These are phyloP conservation scores for Pyricularia pennisetigena DNA, from an alignment of 2,329 filamentous ascomycete genomes.

Conservation along the genomic window DNA sequence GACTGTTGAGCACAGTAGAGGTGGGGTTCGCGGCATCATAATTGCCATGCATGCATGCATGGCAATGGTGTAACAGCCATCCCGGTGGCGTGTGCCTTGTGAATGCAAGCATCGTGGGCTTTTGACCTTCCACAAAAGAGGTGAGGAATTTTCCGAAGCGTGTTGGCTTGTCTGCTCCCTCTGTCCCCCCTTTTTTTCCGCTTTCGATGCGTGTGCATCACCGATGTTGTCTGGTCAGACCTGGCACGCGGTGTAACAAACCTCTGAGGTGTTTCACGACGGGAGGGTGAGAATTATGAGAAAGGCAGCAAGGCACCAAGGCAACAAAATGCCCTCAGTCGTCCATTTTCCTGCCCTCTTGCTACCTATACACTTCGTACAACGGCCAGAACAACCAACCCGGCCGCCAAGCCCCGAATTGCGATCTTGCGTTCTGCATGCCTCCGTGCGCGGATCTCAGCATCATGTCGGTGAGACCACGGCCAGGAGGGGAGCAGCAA, in stretches of 20 bases:
- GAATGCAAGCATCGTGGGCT: slow-evolving; percentile 2
- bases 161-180: not conserved
- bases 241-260: not conserved
- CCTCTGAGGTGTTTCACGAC: not conserved
- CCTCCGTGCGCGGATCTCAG: slow-evolving; percentile 1
- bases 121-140: not conserved
- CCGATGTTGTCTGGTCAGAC: not conserved
- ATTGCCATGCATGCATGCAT: not conserved
- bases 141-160: slow-evolving; percentile 1
- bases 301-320: not conserved
- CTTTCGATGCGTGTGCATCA: not conserved
- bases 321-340: not conserved
- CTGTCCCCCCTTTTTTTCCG: not conserved
- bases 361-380: not conserved
- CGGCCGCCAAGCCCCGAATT: not conserved
- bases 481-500: not conserved
- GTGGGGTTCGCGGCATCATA: not conserved
- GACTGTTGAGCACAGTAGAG: not conserved
- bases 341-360: not conserved
- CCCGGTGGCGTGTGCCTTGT: not conserved
- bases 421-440: not conserved
- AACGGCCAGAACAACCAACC: not conserved
- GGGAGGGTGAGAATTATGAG: not conserved
- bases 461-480: slow-evolving; percentile 4
- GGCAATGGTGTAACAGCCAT: not conserved